Evolutionary conservation across 2,329 filamentous ascomycete species (phyloP).

Genomic region (Corynespora cassiicola): DNA sequence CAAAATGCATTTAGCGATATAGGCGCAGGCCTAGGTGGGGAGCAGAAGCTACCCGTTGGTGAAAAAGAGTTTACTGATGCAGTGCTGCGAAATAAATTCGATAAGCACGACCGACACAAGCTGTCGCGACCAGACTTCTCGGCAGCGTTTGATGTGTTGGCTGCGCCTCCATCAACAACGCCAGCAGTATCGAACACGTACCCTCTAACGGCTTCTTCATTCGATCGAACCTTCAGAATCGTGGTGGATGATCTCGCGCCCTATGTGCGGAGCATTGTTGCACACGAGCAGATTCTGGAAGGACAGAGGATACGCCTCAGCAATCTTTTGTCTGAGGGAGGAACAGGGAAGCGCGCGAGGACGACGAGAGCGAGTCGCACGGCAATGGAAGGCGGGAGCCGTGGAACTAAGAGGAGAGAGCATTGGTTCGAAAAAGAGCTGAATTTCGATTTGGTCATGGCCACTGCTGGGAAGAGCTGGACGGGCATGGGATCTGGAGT

Average conservation of each 20-base stretch:
- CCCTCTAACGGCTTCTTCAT: constrained; percentile 71
- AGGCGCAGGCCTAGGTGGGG: too few species aligned
- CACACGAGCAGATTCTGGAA: constrained; percentile 75
- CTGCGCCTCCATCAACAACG: constrained; percentile 39
- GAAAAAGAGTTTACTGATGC: constrained; percentile 27
- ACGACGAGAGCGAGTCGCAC: constrained; percentile 78
- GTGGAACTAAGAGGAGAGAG: constrained; percentile 71
- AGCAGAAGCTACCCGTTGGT: constrained; percentile 4
- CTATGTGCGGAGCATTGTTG: constrained; percentile 84
- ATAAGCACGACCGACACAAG: constrained; percentile 15
- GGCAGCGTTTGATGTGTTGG: constrained; percentile 60
- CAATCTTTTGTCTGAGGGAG: constrained; percentile 67
- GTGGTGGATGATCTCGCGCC: constrained; percentile 83
- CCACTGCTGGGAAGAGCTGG: constrained; percentile 60
- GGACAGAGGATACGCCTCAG: constrained; percentile 69
- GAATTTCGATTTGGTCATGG: constrained; percentile 67
- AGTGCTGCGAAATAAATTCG: constrained; percentile 38
- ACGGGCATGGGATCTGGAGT: constrained; percentile 35
- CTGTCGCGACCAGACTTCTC: constrained; percentile 51
- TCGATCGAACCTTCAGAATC: constrained; percentile 72
- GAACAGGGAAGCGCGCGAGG: constrained; percentile 64
- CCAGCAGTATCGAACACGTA: constrained; percentile 36
- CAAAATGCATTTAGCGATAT: too few species aligned
- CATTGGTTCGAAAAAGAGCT: constrained; percentile 72
- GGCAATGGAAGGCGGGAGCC: constrained; percentile 76